Percentiles rank a stretch among this genome's conserved stretches.
Evolutionary conservation across 306 rosid species (phyloP).

Genomic region (Lupinus albus): DNA sequence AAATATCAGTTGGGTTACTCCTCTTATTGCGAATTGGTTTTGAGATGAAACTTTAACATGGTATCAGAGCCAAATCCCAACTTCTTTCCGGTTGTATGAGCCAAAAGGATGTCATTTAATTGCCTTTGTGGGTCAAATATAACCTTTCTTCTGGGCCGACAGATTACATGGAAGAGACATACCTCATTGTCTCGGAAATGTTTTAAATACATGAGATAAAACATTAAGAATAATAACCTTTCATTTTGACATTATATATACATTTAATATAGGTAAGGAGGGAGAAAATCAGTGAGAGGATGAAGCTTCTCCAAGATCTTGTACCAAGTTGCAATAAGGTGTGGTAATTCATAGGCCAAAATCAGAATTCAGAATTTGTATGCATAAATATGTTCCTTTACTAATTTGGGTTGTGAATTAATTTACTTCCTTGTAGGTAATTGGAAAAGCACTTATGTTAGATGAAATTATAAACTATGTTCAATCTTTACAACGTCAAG

Average conservation of each 20-base stretch:
- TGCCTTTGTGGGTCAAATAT: too few relatives aligned
- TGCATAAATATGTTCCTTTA: conserved; percentile 38
- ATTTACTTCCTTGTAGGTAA: conserved; percentile 56
- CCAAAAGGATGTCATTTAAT: too few relatives aligned
- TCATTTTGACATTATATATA: conserved; percentile 40
- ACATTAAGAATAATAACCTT: too few relatives aligned
- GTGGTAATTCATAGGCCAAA: conserved; percentile 3
- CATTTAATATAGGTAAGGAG: conserved; percentile 71
- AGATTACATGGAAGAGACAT: too few relatives aligned
- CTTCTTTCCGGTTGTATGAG: too few relatives aligned
- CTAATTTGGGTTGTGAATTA: conserved; percentile 36
- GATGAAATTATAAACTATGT: conserved; percentile 98
- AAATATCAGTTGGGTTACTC: too few relatives aligned
- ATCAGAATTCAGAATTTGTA: conserved; percentile 7
- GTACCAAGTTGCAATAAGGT: conserved; percentile 99
- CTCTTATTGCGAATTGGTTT: too few relatives aligned
- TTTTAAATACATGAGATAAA: too few relatives aligned
- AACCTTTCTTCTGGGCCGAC: too few relatives aligned
- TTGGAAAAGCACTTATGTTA: conserved; percentile 96
- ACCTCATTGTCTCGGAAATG: too few relatives aligned
- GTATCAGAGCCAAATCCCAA: too few relatives aligned
- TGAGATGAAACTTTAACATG: too few relatives aligned
- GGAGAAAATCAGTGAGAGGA: conserved; percentile 96
- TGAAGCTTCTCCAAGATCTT: conserved; percentile 96
- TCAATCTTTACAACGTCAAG: conserved; percentile 96